phyloP scores from a whole-genome alignment of 1,284 basidiomycete genomes.

The Ustilago hordei region DNA sequence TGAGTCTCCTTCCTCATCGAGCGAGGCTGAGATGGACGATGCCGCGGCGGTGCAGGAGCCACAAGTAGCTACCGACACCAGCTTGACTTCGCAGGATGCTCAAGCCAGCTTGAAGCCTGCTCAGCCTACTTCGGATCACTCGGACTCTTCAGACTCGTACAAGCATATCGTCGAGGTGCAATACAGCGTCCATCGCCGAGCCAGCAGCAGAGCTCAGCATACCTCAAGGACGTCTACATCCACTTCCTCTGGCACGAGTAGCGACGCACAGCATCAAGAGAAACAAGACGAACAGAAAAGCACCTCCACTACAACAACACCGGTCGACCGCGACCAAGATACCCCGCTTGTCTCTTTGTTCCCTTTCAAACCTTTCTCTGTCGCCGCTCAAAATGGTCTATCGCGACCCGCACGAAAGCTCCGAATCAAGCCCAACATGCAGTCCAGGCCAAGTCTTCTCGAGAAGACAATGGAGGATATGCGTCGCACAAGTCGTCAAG shows the following conservation, averaged over 20 bases:
- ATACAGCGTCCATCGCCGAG: constrained; percentile 5
- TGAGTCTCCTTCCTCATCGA: constrained; percentile 14
- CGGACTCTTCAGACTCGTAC: constrained; percentile 14
- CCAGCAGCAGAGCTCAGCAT: not conserved
- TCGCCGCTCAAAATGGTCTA: not conserved
- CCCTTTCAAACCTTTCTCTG: constrained; percentile 6
- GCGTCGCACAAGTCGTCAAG: constrained; percentile 10
- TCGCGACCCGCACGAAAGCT: constrained; percentile 24
- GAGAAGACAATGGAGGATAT: constrained; percentile 36
- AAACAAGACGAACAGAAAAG: not conserved
- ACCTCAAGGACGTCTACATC: not conserved
- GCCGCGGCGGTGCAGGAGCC: constrained; percentile 9
- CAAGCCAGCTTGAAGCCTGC: not conserved
- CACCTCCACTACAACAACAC: not conserved
- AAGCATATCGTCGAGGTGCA: constrained; percentile 13
- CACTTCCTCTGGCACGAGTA: not conserved
- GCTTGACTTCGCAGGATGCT: not conserved
- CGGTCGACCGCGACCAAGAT: constrained; percentile 19
- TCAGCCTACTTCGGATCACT: not conserved
- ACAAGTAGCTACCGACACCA: not conserved
- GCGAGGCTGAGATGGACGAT: constrained; percentile 17
- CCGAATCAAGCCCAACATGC: constrained; percentile 36
- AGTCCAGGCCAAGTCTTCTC: constrained; percentile 32
- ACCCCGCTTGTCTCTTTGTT: constrained; percentile 9
- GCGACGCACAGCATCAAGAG: not conserved